Conservation (phyloP, 1,284 basidiomycete genomes). For the Rhodotorula mucilaginosa region DNA sequence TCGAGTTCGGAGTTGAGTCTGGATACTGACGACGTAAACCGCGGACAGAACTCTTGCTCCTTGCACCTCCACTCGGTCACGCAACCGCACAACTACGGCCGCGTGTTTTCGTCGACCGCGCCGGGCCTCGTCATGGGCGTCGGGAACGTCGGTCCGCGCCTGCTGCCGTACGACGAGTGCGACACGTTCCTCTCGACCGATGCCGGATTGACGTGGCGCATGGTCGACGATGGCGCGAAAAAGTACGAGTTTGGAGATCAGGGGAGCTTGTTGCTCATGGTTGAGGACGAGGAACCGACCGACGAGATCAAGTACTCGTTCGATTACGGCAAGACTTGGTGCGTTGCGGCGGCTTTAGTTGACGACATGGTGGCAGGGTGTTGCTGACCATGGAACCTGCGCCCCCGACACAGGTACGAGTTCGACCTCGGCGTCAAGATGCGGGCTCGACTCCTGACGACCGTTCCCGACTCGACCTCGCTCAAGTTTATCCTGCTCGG, state of each 20-base stretch:
- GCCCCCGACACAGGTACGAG: conserved; percentile 58
- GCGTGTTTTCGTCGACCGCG: conserved; percentile 88
- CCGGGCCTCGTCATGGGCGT: conserved; percentile 95
- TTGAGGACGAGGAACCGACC: conserved; percentile 81
- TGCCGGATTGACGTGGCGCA: conserved; percentile 81
- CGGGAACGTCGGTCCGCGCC: conserved; percentile 71
- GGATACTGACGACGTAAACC: not conserved
- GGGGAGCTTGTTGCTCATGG: conserved; percentile 75
- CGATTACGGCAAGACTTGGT: conserved; percentile 83
- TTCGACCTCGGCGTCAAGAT: conserved; percentile 70
- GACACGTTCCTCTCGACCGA: conserved; percentile 92
- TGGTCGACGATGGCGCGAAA: conserved; percentile 73
- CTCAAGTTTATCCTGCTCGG: conserved; percentile 87
- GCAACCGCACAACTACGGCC: conserved; percentile 83
- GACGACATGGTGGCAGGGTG: not conserved
- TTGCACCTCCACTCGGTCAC: conserved; percentile 91
- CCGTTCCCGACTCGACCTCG: conserved; percentile 85
- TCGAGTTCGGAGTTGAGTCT: not conserved
- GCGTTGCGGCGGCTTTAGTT: conserved; percentile 42
- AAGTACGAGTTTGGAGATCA: conserved; percentile 95
- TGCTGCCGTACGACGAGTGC: conserved; percentile 78
- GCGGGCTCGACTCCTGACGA: conserved; percentile 72
- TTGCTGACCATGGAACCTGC: not conserved
- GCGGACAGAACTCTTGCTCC: conserved; percentile 60
- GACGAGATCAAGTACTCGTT: conserved; percentile 76